Conservation (phyloP, 2,329 filamentous ascomycete genomes). For the Beauveria brongniartii region DNA sequence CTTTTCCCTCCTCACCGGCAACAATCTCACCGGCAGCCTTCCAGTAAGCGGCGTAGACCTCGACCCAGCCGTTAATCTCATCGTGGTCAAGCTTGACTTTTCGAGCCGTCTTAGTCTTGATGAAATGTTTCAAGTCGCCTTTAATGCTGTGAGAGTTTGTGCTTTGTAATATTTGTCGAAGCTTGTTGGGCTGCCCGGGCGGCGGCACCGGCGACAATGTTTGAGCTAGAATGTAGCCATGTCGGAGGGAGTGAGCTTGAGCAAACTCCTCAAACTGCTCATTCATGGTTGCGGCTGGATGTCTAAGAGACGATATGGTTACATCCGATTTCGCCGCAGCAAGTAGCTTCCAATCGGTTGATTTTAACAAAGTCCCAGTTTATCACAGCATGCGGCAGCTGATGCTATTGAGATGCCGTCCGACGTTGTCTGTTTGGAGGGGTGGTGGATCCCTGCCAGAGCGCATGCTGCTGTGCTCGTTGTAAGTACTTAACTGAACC, state of each 20-base stretch:
- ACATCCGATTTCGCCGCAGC: neutral
- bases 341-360: neutral
- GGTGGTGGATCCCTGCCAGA: conserved; percentile 4
- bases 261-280: conserved; percentile 66
- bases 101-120: conserved; percentile 51
- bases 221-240: conserved; percentile 66
- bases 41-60: conserved; percentile 80
- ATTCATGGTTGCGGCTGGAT: conserved; percentile 51
- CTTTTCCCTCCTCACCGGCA: conserved; percentile 36
- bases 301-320: neutral
- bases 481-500: neutral
- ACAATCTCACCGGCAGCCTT: conserved; percentile 69
- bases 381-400: neutral
- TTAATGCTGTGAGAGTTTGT: conserved; percentile 60
- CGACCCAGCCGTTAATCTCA: conserved; percentile 75
- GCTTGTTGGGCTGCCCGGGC: conserved; percentile 50
- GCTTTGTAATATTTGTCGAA: conserved; percentile 63
- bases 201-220: conserved; percentile 67
- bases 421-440: conserved; percentile 6
- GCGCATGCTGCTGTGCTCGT: neutral
- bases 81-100: conserved; percentile 49
- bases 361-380: neutral
- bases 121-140: conserved; percentile 64
- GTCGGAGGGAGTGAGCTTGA: conserved; percentile 52
- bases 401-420: neutral